Evolutionary conservation across 2,329 filamentous ascomycete genomes (phyloP), one percentile per base, ranked within the genome.

Genomic region (Fusarium multiceps): DNA sequence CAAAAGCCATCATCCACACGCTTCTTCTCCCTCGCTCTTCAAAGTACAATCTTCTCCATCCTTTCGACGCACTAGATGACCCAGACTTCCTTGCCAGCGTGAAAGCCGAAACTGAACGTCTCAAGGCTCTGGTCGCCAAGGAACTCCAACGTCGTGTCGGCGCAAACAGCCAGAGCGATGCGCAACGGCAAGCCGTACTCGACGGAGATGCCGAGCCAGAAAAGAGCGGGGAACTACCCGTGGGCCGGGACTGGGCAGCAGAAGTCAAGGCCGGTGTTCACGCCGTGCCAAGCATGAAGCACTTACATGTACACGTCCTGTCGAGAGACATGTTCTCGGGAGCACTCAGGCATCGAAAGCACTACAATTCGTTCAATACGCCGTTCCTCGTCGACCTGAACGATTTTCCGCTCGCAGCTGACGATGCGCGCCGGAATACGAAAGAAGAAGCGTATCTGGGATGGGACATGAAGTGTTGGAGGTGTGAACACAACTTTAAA

Each of bases 361-460:
- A 98, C 81, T 98, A 98, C 81, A 93, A 96, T 76, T 96, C 92
- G 69, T 98, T 98, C 80, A 89, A 88, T 32, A 97, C 94, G 55
- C 87, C 88, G 6, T 99, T 98, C 78, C 88, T 99, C 23, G 87
- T 98, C 14, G 84, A 86, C 18, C 75, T 98, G 27, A 89, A 89
- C 23, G 92, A 94, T 63, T 95, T 98, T 51, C 95, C 96, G 7
- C 81, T 98, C 30, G 83, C 85, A 0, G 67, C 82, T 27, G 87
- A 90, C 57, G 93, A 97, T 77, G 79, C 81, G 47, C 82, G 93
- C 63, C 84, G 90, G 68, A 77, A 88, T 59, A 86, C 88, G 1
- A 80, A 79, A 61, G 81, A 85, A 57, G 82, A 85, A 55, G 84
- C 85, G 20, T 94, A 91, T 79, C 80, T 94, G 67, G 81, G 85